These are phyloP conservation scores for Peronospora destructor DNA, from an alignment of 352 stramenopile species.

Conservation along the genomic window DNA sequence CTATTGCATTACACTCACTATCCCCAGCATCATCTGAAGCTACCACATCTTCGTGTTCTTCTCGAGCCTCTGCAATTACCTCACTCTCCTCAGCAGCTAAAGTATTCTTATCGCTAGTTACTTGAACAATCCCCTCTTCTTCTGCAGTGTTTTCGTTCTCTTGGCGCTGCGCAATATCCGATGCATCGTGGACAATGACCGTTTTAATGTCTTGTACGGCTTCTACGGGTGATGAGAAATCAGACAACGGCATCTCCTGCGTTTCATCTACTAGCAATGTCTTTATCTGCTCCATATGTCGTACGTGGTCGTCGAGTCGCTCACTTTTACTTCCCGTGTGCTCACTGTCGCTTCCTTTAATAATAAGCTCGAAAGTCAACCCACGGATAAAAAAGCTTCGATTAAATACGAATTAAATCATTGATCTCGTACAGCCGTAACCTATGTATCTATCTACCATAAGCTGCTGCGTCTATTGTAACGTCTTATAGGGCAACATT, in stretches of 20 bases:
- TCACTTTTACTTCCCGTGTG: background rate
- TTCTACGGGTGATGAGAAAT: background rate
- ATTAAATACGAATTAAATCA: background rate
- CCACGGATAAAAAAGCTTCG: background rate
- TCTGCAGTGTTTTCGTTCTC: background rate
- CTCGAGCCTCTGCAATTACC: background rate
- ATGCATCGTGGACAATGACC: background rate
- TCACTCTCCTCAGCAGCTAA: background rate
- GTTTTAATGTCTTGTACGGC: slow-evolving; percentile 1
- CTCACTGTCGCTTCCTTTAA: slow-evolving; percentile 9
- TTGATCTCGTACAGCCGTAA: too few relatives aligned
- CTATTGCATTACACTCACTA: background rate
- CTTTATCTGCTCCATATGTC: slow-evolving; percentile 22
- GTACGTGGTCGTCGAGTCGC: slow-evolving; percentile 2
- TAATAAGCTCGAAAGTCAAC: background rate
- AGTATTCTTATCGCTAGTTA: background rate
- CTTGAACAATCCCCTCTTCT: slow-evolving; percentile 3
- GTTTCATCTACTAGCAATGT: background rate
- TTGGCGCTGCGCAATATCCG: background rate
- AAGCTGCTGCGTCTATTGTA: too few relatives aligned
- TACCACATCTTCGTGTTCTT: background rate
- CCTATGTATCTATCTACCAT: too few relatives aligned
- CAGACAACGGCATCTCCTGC: slow-evolving; percentile 1
- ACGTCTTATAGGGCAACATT: too few relatives aligned
- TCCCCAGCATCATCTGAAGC: slow-evolving; percentile 6